Base-by-base conservation (phyloP, 2,329 filamentous ascomycete genomes). In the Cladosporium sp. region DNA sequence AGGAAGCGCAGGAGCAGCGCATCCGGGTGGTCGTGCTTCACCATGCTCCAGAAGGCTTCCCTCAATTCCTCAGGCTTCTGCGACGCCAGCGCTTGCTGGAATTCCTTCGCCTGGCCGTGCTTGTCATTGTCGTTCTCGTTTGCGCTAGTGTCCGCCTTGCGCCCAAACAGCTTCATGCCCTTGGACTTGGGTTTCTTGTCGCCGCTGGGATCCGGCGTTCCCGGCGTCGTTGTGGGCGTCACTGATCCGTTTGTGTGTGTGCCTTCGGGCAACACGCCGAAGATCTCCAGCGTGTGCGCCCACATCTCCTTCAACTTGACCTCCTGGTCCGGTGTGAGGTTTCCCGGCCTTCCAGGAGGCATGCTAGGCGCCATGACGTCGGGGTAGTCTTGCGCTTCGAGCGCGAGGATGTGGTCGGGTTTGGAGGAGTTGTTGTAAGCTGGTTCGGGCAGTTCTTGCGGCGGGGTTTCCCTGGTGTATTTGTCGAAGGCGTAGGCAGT, bases 11-110 rank as follows among this genome's bases (percentile, higher is more conserved):
- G 73, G 13, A 92, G 73, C 15, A 95, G 74, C 2, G 85, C 86
- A 70, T 99, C 93, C 0, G 93, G 93, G 65, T 97, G 83, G 64
- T 99, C 93, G 62, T 93, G 86, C 74, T 97, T 99, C 52, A 92
- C 82, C 89, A 96, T 95, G 58, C 75, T 80, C 93, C 93, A 97
- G 65, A 97, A 87, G 0, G 90, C 85, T 13, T 78, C 76, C 47
- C 90, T 83, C 57, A 99, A 82, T 38, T 86, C 79, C 62, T 95
- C 89, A 0, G 92, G 88, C 1, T 83, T 79, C 62, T 86, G 80
- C 53, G 80, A 88, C 43, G 86, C 84, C 8, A 99, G 71, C 0
- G 89, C 89, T 36, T 92, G 83, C 59, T 89, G 82, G 70, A 90
- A 96, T 43, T 90, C 84, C 70, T 92, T 93, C 32, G 81, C 87